Evolutionary conservation across 1,284 basidiomycete genomes (phyloP).

Genomic region (Leccinum fallax): DNA sequence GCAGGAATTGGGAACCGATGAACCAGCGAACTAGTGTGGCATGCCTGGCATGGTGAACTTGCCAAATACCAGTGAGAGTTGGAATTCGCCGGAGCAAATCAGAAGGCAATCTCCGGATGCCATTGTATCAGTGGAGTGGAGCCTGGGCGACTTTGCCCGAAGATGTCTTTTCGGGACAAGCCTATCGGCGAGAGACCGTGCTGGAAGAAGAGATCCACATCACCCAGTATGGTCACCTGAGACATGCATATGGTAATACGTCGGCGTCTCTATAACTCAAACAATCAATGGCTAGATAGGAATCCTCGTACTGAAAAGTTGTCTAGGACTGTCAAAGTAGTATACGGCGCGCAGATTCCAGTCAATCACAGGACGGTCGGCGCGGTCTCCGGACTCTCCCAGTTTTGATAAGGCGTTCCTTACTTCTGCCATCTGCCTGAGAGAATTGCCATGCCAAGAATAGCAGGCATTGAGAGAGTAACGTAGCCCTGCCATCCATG

Average conservation of each 20-base stretch:
- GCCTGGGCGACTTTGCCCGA: conserved; percentile 24
- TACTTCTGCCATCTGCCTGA: too few relatives aligned
- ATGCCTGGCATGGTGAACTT: background rate
- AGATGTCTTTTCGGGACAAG: conserved; percentile 27
- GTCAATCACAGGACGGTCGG: too few relatives aligned
- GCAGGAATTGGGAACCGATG: background rate
- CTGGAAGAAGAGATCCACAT: background rate
- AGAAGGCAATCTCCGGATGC: conserved; percentile 20
- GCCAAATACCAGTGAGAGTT: conserved; percentile 17
- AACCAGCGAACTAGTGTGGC: background rate
- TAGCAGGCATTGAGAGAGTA: too few relatives aligned
- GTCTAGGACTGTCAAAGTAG: background rate
- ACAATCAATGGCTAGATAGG: background rate
- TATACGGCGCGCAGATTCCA: too few relatives aligned
- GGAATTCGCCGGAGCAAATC: conserved; percentile 24
- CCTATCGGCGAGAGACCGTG: background rate
- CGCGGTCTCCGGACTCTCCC: too few relatives aligned
- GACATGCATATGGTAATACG: background rate
- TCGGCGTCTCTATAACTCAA: background rate
- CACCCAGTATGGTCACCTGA: background rate
- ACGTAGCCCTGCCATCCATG: too few relatives aligned
- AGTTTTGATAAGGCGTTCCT: too few relatives aligned
- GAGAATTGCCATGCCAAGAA: too few relatives aligned
- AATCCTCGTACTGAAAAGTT: background rate
- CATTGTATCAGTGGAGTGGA: background rate